phyloP scores from a whole-genome alignment of 352 stramenopile genomes.

The Phytophthora boehmeriae region DNA sequence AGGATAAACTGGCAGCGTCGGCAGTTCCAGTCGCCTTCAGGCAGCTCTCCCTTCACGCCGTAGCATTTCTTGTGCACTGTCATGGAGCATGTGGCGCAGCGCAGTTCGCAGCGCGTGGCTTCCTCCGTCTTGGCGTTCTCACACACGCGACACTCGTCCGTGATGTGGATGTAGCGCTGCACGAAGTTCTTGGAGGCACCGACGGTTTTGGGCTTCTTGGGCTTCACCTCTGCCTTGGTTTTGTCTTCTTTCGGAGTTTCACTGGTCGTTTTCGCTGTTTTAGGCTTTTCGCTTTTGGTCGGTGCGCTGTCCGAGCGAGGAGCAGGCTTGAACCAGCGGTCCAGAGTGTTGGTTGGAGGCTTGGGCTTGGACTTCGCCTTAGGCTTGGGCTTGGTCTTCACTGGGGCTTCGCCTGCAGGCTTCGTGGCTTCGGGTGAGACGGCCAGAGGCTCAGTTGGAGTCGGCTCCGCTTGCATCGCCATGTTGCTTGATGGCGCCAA shows the following conservation, averaged over 20 bases:
- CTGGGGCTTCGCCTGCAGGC: background rate
- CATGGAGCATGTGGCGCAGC: constrained; percentile 68
- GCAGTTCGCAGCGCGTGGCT: constrained; percentile 57
- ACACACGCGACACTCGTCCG: constrained; percentile 70
- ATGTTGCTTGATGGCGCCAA: constrained; percentile 15
- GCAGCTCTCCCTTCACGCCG: constrained; percentile 44
- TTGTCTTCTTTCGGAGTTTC: background rate
- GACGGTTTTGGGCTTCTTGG: constrained; percentile 19
- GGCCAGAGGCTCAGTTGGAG: too few relatives aligned
- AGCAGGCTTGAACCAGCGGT: constrained; percentile 63
- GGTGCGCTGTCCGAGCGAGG: background rate
- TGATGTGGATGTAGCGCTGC: constrained; percentile 75
- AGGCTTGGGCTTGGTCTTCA: constrained; percentile 9
- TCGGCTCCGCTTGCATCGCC: constrained; percentile 6
- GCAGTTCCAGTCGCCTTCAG: constrained; percentile 58
- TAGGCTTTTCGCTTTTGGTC: constrained; percentile 19
- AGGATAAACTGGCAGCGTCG: constrained; percentile 58
- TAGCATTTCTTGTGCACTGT: constrained; percentile 82
- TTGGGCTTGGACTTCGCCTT: constrained; percentile 27
- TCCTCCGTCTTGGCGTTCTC: constrained; percentile 58
- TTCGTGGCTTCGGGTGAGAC: background rate
- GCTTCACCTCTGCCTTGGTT: background rate
- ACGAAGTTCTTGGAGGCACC: constrained; percentile 52
- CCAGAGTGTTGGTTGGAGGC: constrained; percentile 53
- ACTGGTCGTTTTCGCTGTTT: background rate